phyloP scores from a whole-genome alignment of 768 basidiomycete species.

The Fomitopsis serialis region DNA sequence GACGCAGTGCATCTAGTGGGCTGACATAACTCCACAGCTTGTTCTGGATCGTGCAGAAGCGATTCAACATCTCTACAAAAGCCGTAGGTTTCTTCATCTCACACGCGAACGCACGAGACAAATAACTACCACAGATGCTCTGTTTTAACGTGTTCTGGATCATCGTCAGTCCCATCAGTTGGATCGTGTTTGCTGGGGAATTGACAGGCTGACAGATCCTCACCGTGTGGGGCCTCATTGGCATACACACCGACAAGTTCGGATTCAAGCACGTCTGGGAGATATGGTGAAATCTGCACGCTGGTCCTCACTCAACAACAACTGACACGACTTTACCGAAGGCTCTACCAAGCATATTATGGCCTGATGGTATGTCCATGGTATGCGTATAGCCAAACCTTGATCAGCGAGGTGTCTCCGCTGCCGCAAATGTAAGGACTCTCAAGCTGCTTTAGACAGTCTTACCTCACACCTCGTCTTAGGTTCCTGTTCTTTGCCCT shows the following conservation, averaged over 20 bases:
- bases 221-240: constrained; percentile 71
- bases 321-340: constrained; percentile 15
- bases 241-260: constrained; percentile 67
- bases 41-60: constrained; percentile 69
- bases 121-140: constrained; percentile 47
- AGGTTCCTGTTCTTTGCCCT: constrained; percentile 75
- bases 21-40: constrained; percentile 27
- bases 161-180: constrained; percentile 34
- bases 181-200: not conserved
- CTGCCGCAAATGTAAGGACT: constrained; percentile 59
- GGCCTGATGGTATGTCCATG: constrained; percentile 74
- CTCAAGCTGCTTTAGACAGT: not conserved
- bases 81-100: constrained; percentile 30
- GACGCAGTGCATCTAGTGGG: not conserved
- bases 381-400: constrained; percentile 79
- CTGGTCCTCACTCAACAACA: no score
- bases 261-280: constrained; percentile 86
- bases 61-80: constrained; percentile 59
- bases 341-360: constrained; percentile 67
- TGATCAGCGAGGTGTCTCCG: constrained; percentile 78
- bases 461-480: not conserved
- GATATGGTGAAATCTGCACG: constrained; percentile 43
- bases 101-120: not conserved
- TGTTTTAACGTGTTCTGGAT: constrained; percentile 71
- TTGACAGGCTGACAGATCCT: constrained; percentile 32